A percentile compares a stretch with the other conserved stretches of the same genome.
Conservation (phyloP, 257 asterid genomes). For the Primulina tabacum region DNA sequence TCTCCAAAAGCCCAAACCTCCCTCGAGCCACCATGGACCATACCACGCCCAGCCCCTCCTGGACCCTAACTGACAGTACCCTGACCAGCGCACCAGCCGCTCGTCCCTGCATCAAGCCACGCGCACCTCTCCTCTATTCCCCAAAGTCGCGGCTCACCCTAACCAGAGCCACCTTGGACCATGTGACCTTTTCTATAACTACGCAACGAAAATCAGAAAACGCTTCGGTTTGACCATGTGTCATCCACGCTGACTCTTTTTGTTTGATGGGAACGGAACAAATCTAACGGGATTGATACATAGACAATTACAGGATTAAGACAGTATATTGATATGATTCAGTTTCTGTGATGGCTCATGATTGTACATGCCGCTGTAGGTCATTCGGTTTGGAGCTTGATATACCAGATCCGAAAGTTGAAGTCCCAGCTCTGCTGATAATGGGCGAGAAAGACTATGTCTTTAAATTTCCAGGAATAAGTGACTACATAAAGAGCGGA, state of each 20-base stretch:
- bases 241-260: no score
- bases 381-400: conserved; percentile 20
- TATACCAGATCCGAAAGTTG: conserved; percentile 29
- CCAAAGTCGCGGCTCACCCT: no score
- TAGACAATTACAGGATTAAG: not conserved
- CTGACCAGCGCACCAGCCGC: no score
- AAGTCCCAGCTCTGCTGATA: conserved; percentile 44
- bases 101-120: no score
- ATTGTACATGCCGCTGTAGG: conserved; percentile 12
- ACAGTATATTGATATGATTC: not conserved
- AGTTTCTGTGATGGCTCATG: conserved; percentile 11
- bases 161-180: no score
- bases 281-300: not conserved
- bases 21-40: no score
- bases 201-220: not conserved
- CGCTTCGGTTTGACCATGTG: not conserved
- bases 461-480: conserved; percentile 51
- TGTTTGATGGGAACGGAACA: no score
- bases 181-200: no score
- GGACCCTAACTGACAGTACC: no score
- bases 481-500: conserved; percentile 43
- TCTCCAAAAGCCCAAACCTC: no score
- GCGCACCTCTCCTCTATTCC: no score
- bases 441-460: conserved; percentile 62
- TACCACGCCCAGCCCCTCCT: no score